Conservation (phyloP, 129 eudicot genomes). For the Flaveria trinervia region DNA sequence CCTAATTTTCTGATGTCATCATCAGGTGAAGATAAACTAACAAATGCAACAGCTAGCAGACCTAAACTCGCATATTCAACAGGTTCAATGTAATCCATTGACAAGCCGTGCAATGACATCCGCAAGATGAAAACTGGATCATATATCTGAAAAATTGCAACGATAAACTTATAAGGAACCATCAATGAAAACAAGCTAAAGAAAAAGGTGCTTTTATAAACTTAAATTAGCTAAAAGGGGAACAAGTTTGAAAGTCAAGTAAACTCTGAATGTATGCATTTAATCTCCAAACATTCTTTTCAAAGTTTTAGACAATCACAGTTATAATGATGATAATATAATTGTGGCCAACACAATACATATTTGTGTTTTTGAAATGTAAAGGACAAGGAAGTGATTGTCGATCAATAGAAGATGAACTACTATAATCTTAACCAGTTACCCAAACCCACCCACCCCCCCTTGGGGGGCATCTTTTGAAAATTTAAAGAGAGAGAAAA, state of each 20-base stretch:
- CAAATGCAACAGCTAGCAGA: constrained; percentile 80
- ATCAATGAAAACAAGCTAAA: neutral
- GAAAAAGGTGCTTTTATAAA: neutral
- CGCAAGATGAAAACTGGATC: constrained; percentile 89
- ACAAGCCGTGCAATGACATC: constrained; percentile 76
- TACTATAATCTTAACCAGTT: neutral
- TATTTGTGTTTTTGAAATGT: no score
- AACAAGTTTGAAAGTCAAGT: neutral
- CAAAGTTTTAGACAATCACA: neutral
- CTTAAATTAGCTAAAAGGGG: neutral
- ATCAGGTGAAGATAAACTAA: constrained; percentile 81
- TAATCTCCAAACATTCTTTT: neutral
- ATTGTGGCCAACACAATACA: neutral
- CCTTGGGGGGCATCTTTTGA: no score
- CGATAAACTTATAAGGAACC: constrained; percentile 19
- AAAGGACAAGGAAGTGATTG: neutral
- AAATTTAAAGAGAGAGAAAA: neutral
- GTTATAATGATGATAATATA: neutral
- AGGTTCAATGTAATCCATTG: constrained; percentile 77
- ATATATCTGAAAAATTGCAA: constrained; percentile 48
- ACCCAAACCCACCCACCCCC: neutral
- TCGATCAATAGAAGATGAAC: neutral
- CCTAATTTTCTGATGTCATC: constrained; percentile 74
- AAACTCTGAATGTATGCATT: neutral
- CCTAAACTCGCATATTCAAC: constrained; percentile 85